A percentile compares a stretch with the other conserved stretches of the same genome.
These are phyloP conservation scores for Corylus americana DNA, from an alignment of 306 rosid genomes.

Conservation along the genomic window DNA sequence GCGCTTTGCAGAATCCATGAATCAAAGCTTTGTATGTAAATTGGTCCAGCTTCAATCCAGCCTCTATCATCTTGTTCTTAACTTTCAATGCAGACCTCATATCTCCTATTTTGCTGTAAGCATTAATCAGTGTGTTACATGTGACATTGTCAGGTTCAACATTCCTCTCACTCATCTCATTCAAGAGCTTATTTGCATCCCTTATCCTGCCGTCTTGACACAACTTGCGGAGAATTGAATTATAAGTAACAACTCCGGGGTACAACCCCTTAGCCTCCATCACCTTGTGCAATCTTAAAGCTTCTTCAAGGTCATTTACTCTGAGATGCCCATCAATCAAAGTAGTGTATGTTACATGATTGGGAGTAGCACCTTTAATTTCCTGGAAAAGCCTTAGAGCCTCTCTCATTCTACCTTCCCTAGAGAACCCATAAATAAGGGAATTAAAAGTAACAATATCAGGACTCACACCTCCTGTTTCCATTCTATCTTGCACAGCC, in stretches of 20 bases:
- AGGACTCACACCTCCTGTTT: constrained; percentile 66
- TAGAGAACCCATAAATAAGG: constrained; percentile 74
- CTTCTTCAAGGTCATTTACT: constrained; percentile 65
- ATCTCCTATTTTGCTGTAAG: constrained; percentile 83
- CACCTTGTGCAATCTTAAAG: constrained; percentile 55
- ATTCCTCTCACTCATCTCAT: constrained; percentile 74
- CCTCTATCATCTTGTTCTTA: constrained; percentile 72
- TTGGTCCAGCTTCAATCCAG: constrained; percentile 69
- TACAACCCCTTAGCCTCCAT: constrained; percentile 73
- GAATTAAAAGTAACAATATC: constrained; percentile 79
- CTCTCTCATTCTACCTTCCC: constrained; percentile 86
- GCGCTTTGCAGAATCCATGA: constrained; percentile 72
- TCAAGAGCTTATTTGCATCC: constrained; percentile 78
- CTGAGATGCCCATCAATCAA: constrained; percentile 82
- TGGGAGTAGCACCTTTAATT: constrained; percentile 58
- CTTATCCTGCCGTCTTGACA: constrained; percentile 80
- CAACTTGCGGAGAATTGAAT: constrained; percentile 73
- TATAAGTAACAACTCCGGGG: constrained; percentile 79
- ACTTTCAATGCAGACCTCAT: constrained; percentile 74
- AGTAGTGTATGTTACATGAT: constrained; percentile 78
- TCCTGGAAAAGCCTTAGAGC: constrained; percentile 74
- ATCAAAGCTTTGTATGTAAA: constrained; percentile 79
- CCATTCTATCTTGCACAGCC: constrained; percentile 73
- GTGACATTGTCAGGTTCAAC: constrained; percentile 80
- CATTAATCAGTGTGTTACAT: constrained; percentile 86